These are phyloP conservation scores for Geosmithia flava DNA, from an alignment of 2,329 filamentous ascomycete genomes.

Conservation along the genomic window DNA sequence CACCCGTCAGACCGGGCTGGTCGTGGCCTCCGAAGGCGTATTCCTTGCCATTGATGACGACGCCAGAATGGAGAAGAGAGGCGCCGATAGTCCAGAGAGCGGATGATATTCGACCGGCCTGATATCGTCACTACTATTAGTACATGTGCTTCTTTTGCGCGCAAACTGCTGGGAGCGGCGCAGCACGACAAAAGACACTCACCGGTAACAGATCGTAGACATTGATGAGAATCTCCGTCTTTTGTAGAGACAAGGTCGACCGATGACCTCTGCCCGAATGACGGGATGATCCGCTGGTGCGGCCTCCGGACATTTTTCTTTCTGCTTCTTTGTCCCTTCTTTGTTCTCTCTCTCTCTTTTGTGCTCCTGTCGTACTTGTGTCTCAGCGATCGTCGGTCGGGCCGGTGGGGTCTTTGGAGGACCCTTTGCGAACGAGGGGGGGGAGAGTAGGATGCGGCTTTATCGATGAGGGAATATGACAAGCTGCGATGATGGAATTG, in stretches of 20 bases:
- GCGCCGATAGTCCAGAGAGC: conserved; percentile 67
- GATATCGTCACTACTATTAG: too few species aligned
- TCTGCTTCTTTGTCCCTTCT: background rate
- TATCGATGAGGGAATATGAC: background rate
- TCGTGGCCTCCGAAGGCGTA: conserved; percentile 81
- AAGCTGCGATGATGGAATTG: background rate
- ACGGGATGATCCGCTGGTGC: background rate
- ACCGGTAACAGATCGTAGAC: conserved; percentile 69
- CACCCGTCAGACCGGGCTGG: conserved; percentile 56
- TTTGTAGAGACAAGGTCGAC: conserved; percentile 55
- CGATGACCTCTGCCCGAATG: conserved; percentile 31
- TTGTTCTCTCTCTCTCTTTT: too few species aligned
- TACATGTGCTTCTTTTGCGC: too few species aligned
- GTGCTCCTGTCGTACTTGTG: background rate
- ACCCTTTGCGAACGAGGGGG: too few species aligned
- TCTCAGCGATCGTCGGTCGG: background rate
- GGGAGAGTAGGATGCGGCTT: background rate
- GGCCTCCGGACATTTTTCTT: background rate
- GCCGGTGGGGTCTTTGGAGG: background rate
- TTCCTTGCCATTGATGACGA: conserved; percentile 68
- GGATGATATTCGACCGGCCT: conserved; percentile 65
- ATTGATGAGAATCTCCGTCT: conserved; percentile 64
- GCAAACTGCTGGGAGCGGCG: too few species aligned
- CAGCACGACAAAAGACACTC: conserved; percentile 12
- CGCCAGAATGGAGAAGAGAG: conserved; percentile 69